Base-by-base conservation (phyloP, 2,329 filamentous ascomycete species). In the Clonostachys byssicola region DNA sequence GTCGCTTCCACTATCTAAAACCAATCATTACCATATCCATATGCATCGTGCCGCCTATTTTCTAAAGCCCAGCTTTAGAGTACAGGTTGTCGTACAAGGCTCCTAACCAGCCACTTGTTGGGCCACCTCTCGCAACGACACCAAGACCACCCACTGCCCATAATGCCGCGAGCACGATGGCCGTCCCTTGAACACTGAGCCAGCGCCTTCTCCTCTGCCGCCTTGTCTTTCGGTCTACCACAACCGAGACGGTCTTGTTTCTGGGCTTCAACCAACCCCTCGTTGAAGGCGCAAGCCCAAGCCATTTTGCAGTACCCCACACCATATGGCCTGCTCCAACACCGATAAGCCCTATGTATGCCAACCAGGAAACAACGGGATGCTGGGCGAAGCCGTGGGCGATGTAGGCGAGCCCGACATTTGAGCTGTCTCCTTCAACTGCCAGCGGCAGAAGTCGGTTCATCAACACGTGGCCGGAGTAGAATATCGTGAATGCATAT, bases 261-360 rank as follows among this genome's bases (percentile, higher is more conserved):
- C 47, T 36, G n/a, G 42, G 35, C 61, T 57, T 57, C 12, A 61
- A 66, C 62, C 56, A 71, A 70, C 64, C 81, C 57, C 65, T 77
- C 52, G 71, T 73, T 2, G 75, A 73, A 17, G 86, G 85, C 44
- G 83, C 75, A 42, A 79, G 72, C 0, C 83, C 83, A 50, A 92
- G 70, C 88, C 89, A 96, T 64, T 82, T 86, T n/a, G 89, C 88
- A 68, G 83, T 81, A 3, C 92, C 92, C 81, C 90, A 95, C 8
- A 88, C 80, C 63, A 92, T 83, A 69, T 96, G 92, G 50, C 84
- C 88, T 20, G 80, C 83, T 0, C 83, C 87, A 0, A 85, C 67
- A 14, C 71, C 72, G 7, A 96, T 71, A 43, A 96, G 72, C 2
- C 83, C 76, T 2, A 72, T 59, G 63, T 95, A 96, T 2, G 86